Conservation (phyloP, 306 rosid genomes). For the Glycyrrhiza uralensis region DNA sequence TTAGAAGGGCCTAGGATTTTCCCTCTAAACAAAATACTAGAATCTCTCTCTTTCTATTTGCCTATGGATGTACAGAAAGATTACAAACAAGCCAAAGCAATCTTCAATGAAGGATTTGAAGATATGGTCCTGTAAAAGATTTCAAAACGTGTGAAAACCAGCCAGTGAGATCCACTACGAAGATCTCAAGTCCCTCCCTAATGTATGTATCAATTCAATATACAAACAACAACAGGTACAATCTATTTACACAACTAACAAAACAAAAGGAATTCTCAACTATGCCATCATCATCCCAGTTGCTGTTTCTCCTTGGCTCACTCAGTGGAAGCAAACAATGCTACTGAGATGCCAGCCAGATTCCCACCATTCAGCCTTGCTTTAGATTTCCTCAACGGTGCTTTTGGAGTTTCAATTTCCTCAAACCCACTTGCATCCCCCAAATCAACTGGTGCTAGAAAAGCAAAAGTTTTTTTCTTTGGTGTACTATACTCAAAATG, state of each 20-base stretch:
- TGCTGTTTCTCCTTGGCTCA: conserved; percentile 18
- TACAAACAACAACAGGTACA: conserved; percentile 18
- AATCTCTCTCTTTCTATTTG: conserved; percentile 27
- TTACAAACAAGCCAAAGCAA: conserved; percentile 34
- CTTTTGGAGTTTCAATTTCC: conserved; percentile 68
- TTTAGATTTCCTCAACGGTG: conserved; percentile 43
- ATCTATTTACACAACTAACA: conserved; percentile 31
- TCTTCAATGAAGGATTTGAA: conserved; percentile 81
- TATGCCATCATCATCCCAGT: background rate
- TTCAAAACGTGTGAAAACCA: conserved; percentile 30
- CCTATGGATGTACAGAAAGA: conserved; percentile 48
- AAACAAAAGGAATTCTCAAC: conserved; percentile 7
- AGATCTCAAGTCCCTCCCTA: conserved; percentile 24
- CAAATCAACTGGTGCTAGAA: conserved; percentile 28
- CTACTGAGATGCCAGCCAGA: conserved; percentile 45
- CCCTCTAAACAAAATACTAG: conserved; percentile 46
- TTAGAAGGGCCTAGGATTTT: conserved; percentile 37
- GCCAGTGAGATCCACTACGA: conserved; percentile 13
- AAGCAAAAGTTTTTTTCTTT: conserved; percentile 40
- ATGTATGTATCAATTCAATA: conserved; percentile 2
- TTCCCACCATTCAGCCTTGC: conserved; percentile 35
- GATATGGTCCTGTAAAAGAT: conserved; percentile 37
- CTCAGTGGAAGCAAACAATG: conserved; percentile 43
- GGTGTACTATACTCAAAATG: conserved; percentile 85
- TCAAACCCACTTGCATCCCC: conserved; percentile 28